Percentiles rank a stretch among this genome's conserved stretches.
Evolutionary conservation across 2,329 filamentous ascomycete genomes (phyloP).

Genomic region (Colletotrichum liaoningense): DNA sequence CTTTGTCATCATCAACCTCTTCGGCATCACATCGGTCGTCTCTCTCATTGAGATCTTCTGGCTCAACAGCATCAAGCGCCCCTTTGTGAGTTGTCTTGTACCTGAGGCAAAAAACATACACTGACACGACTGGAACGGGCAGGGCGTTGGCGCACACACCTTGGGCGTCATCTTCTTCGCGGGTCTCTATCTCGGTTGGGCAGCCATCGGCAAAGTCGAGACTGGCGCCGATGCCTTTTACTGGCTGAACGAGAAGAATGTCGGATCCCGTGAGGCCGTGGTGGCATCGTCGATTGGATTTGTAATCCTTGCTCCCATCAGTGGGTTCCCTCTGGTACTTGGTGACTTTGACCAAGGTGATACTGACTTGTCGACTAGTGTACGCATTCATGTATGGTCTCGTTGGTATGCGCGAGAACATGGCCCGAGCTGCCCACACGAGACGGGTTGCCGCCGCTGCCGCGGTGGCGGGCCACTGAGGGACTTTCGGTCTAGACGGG

Average conservation of each 20-base stretch:
- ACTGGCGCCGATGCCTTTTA: conserved; percentile 61
- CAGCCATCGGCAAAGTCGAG: conserved; percentile 56
- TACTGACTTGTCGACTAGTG: conserved; percentile 45
- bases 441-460: conserved; percentile 32
- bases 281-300: conserved; percentile 58
- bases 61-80: conserved; percentile 66
- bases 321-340: conserved; percentile 49
- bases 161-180: conserved; percentile 53
- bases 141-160: conserved; percentile 59
- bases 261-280: conserved; percentile 57
- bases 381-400: conserved; percentile 63
- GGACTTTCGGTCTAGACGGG: conserved; percentile 36
- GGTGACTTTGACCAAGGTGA: conserved; percentile 5
- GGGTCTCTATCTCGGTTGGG: conserved; percentile 62
- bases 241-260: conserved; percentile 59
- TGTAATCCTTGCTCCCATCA: conserved; percentile 53
- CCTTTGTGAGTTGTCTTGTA: conserved; percentile 51
- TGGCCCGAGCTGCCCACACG: conserved; percentile 37
- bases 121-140: conserved; percentile 34
- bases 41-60: conserved; percentile 58
- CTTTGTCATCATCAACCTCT: conserved; percentile 60
- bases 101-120: background rate
- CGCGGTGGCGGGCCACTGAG: conserved; percentile 31
- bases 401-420: conserved; percentile 58
- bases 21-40: conserved; percentile 54